Evolutionary conservation across 192 early-diverging fungal genomes (phyloP), one percentile per base, ranked within the genome.

Genomic region (Backusella macrospora): DNA sequence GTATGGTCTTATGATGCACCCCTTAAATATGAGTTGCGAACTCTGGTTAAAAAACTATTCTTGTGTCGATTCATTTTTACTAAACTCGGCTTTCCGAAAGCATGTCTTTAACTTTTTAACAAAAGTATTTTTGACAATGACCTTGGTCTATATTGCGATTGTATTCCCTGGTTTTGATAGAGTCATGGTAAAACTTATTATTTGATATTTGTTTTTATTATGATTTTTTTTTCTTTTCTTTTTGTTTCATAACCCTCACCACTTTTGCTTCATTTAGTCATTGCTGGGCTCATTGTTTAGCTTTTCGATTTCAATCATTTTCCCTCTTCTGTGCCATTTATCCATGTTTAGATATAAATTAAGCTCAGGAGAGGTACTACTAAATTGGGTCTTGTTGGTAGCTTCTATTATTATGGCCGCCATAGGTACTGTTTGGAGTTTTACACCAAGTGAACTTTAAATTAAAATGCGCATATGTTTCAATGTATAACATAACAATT

Each of bases 1-100:
- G 71, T 92, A 89, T 72, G 88, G 87, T 6, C 73, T 92, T 21
- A 84, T 81, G 42, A 64, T 91, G 43, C 87, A 86, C 8, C 91
- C 91, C 12, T 80, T 92, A 15, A 86, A 86, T 65, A 37, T 80
- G 15, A 84, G 76, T 2, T 76, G 76, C 46, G 81, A 83, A 75
- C 55, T 80, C 15, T 67, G 37, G 46, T 77, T 76, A 29, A 43
- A 49, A 48, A 63, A 49, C 44, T 16, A 75, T 34, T 67, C 39
- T 2, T 42, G 0, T 6, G 9, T 68, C 14, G 44, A 68, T 15
- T 29, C 67, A 9, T 68, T 43, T 43, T 70, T 43, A 15, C 12
- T 34, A 21, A 44, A 72, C 38, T 39, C n/a, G 18, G 16, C 49
- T 37, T 44, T 39, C 37, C 71, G 71, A 10, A 16, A 64, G 18